phyloP scores from a whole-genome alignment of 495 filamentous ascomycete genomes.

The Letharia lupina region DNA sequence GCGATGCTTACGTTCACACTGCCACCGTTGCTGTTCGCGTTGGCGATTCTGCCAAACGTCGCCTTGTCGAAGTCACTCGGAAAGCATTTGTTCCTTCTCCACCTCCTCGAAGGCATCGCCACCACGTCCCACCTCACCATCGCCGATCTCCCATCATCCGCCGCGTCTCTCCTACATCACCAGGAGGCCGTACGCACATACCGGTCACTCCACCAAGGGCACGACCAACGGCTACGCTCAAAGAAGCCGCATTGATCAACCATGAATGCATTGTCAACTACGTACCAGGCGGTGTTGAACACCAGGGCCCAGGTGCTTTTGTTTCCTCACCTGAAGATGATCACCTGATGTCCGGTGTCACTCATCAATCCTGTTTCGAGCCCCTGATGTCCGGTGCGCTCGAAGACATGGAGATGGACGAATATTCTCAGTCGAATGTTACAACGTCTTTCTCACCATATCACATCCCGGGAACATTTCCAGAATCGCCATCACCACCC shows the following conservation, averaged over 20 bases:
- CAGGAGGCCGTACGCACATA: not conserved
- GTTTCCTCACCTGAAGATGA: not conserved
- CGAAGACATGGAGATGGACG: not conserved
- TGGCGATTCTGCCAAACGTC: constrained; percentile 7
- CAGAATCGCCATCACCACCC: not conserved
- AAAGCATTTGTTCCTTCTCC: not conserved
- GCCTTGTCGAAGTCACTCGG: constrained; percentile 4
- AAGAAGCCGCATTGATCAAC: not conserved
- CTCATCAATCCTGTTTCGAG: not conserved
- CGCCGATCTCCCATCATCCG: not conserved
- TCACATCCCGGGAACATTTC: not conserved
- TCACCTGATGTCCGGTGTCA: not conserved
- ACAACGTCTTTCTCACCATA: not conserved
- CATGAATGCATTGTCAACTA: not conserved
- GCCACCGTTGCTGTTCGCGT: constrained; percentile 5
- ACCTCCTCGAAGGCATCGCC: not conserved
- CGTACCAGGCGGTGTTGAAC: not conserved
- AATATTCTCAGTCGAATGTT: not conserved
- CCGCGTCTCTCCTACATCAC: constrained; percentile 3
- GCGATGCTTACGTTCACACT: not conserved
- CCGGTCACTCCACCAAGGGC: constrained; percentile 1
- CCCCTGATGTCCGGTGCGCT: constrained; percentile 4
- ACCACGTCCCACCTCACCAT: not conserved
- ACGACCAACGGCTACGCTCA: not conserved
- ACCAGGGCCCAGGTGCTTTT: not conserved